Base-by-base conservation (phyloP, 257 asterid species). In the Solanum clarkiae region DNA sequence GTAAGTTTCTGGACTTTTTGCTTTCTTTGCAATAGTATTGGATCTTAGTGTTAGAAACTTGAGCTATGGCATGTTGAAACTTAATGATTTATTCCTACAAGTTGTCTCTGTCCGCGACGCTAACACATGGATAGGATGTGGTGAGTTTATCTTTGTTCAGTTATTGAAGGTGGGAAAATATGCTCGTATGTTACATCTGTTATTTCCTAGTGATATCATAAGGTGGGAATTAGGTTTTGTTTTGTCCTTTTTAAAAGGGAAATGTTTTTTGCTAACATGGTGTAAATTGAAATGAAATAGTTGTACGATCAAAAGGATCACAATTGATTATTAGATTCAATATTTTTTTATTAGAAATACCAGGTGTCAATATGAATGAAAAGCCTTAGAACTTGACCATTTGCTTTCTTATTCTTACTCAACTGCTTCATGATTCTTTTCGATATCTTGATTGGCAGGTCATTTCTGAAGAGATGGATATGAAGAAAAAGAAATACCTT, bases 401-500 rank as follows among this genome's bases (percentile, higher is more conserved):
- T 53, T 77, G 10, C 63, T 26, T 54, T 79, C 82, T 26, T 53
- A 15, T 16, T 53, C 26, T 26, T 53, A 16, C 45, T 79, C 47
- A 51, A 53, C 82, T 26, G 26, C 47, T 17, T 79, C 10, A 17
- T 53, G 47, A 79, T 79, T 79, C 63, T 79, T 79, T 20, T 60
- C 8, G 63, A 16, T 24, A 49, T 80, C 32, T 80, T 74, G 42
- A 17, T 80, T 72, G 81, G 87, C 89, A 95, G 97, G 94, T 84
- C 36, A 57, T 84, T 71, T 85, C 91, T 51, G 95, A 88, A 80
- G 97, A 92, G 89, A 93, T 90, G 87, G 97, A 92, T 80, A 84
- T 65, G 86, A 91, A 84, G 68, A 90, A 89, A 26, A 88, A 90
- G 85, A 96, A 96, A 87, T 95, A 92, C 89, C 93, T 91, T 44